phyloP scores from a whole-genome alignment of 2,329 filamentous ascomycete species.

The Metarhizium brunneum region DNA sequence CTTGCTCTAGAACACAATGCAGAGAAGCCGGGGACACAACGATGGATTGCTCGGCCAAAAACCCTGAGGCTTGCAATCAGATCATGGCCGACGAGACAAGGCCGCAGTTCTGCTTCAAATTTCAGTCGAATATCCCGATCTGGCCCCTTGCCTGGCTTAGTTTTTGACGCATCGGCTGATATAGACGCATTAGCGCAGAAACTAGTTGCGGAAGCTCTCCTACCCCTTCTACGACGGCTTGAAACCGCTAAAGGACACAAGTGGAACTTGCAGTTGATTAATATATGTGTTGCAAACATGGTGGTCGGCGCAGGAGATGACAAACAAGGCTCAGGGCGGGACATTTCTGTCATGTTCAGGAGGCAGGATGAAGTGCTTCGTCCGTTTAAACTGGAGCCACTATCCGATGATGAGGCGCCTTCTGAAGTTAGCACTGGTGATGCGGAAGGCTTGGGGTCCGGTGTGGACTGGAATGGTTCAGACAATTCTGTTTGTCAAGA shows the following conservation, averaged over 20 bases:
- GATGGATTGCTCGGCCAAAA: conserved; percentile 73
- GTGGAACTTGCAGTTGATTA: conserved; percentile 78
- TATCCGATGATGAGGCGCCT: conserved; percentile 16
- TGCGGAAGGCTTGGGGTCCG: conserved; percentile 12
- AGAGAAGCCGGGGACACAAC: conserved; percentile 21
- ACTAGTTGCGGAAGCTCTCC: conserved; percentile 58
- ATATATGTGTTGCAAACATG: conserved; percentile 85
- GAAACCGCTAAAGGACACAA: conserved; percentile 54
- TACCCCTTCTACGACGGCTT: conserved; percentile 66
- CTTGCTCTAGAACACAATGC: conserved; percentile 37
- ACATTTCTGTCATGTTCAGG: conserved; percentile 78
- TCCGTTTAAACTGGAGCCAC: conserved; percentile 49
- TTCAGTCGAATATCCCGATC: conserved; percentile 71
- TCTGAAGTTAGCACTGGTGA: conserved; percentile 17
- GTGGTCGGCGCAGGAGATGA: conserved; percentile 42
- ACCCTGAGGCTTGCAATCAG: conserved; percentile 76
- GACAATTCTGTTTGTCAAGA: conserved; percentile 28
- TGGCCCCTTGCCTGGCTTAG: conserved; percentile 59
- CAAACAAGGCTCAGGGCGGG: conserved; percentile 51
- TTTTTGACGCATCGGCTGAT: conserved; percentile 54
- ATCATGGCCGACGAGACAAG: conserved; percentile 32
- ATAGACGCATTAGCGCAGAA: conserved; percentile 54
- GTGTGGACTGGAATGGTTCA: conserved; percentile 20
- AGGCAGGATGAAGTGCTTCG: conserved; percentile 60
- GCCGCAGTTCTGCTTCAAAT: conserved; percentile 39